These are phyloP conservation scores for Klebsormidium nitens DNA, from an alignment of 139 green algal species.

Conservation along the genomic window DNA sequence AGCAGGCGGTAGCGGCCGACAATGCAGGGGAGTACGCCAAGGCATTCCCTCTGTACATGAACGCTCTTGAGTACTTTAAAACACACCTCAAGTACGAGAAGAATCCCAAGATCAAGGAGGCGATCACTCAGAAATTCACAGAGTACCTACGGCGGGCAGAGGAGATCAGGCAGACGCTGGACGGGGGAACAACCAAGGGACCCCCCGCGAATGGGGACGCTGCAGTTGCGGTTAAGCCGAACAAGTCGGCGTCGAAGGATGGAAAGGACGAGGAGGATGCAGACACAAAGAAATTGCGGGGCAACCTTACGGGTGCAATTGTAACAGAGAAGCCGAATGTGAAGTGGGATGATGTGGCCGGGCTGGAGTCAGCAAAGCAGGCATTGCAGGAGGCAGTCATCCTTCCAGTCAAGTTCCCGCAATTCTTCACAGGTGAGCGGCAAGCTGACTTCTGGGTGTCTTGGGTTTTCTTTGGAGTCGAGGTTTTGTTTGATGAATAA, in stretches of 20 bases:
- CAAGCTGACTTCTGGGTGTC: conserved; percentile 1
- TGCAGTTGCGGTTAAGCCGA: conserved; percentile 30
- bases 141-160: conserved; percentile 92
- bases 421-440: conserved; percentile 87
- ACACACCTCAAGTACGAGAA: conserved; percentile 89
- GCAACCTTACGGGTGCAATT: conserved; percentile 66
- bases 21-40: conserved; percentile 63
- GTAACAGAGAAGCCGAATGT: conserved; percentile 89
- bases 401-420: conserved; percentile 98
- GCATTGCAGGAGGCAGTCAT: conserved; percentile 99
- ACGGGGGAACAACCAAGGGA: conserved; percentile 29
- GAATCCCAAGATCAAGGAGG: conserved; percentile 60
- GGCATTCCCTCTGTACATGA: conserved; percentile 62
- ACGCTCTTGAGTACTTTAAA: conserved; percentile 59
- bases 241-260: conserved; percentile 17
- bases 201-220: conserved; percentile 33
- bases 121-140: conserved; percentile 63
- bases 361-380: conserved; percentile 94
- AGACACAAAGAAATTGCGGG: conserved; percentile 78
- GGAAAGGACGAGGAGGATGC: conserved; percentile 45
- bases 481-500: too few species aligned
- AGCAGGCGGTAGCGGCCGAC: conserved; percentile 72
- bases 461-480: conserved; percentile 12
- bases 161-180: conserved; percentile 76
- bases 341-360: conserved; percentile 97